Conservation (phyloP, 768 basidiomycete genomes). For the Tylopilus felleus region DNA sequence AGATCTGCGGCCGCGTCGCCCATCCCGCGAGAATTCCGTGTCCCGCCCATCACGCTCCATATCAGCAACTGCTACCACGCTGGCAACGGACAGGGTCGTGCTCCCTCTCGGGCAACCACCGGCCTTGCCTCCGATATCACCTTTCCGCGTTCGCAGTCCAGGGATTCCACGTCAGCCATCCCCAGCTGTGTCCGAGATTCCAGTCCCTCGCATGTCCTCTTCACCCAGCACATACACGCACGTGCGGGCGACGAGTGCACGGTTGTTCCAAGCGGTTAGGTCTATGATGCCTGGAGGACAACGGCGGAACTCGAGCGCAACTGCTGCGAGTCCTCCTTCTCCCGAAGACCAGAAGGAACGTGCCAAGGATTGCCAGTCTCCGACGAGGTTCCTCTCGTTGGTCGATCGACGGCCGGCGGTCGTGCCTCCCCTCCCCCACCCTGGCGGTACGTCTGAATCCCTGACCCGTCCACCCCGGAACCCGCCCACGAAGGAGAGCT, state of each 20-base stretch:
- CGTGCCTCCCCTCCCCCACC: neutral
- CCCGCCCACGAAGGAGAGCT: constrained; percentile 21
- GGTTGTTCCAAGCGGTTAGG: constrained; percentile 21
- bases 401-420: constrained; percentile 12
- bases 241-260: constrained; percentile 17
- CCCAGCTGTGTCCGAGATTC: constrained; percentile 19
- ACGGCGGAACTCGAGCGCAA: constrained; percentile 13
- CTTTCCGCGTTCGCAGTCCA: constrained; percentile 20
- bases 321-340: neutral
- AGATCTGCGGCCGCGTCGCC: neutral
- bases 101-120: constrained; percentile 9
- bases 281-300: constrained; percentile 26
- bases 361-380: neutral
- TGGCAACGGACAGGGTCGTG: neutral
- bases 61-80: constrained; percentile 15
- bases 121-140: constrained; percentile 6
- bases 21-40: neutral
- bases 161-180: constrained; percentile 9
- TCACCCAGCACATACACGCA: constrained; percentile 12
- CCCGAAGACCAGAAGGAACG: constrained; percentile 11
- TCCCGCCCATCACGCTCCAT: constrained; percentile 10
- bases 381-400: constrained; percentile 11
- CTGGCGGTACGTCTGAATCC: constrained; percentile 3
- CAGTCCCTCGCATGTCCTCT: constrained; percentile 12
- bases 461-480: constrained; percentile 4